Evolutionary conservation across 371 early-diverging fungal species (phyloP).

Genomic region (Massospora cicadina): DNA sequence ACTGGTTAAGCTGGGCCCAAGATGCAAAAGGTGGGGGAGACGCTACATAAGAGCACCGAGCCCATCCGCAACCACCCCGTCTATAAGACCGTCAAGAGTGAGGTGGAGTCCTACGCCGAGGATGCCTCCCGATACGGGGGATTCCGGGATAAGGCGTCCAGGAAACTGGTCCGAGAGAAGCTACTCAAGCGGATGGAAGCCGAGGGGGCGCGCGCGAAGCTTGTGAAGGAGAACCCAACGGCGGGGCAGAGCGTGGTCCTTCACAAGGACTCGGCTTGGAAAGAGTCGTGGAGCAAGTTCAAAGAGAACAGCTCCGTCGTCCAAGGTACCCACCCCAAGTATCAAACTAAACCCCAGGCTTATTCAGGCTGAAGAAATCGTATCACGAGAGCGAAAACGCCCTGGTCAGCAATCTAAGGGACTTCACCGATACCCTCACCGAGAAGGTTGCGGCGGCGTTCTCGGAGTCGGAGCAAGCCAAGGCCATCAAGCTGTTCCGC

Average conservation of each 20-base stretch:
- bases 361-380: slow-evolving; percentile 53
- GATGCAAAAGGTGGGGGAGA: slow-evolving; percentile 17
- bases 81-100: slow-evolving; percentile 50
- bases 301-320: slow-evolving; percentile 76
- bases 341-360: slow-evolving; percentile 21
- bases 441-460: slow-evolving; percentile 59
- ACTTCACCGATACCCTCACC: slow-evolving; percentile 54
- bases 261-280: slow-evolving; percentile 82
- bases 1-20: slow-evolving; percentile 6
- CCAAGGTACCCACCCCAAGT: slow-evolving; percentile 39
- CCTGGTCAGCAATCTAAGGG: slow-evolving; percentile 62
- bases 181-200: not conserved
- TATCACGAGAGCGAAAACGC: slow-evolving; percentile 86
- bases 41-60: slow-evolving; percentile 44
- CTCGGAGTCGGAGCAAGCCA: slow-evolving; percentile 87
- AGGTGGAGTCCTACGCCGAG: slow-evolving; percentile 48
- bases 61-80: slow-evolving; percentile 53
- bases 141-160: slow-evolving; percentile 49
- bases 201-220: slow-evolving; percentile 11
- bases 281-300: slow-evolving; percentile 80
- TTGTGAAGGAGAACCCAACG: slow-evolving; percentile 27
- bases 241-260: slow-evolving; percentile 77
- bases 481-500: slow-evolving; percentile 66
- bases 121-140: slow-evolving; percentile 64
- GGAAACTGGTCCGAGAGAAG: slow-evolving; percentile 18